phyloP scores from a whole-genome alignment of 306 rosid genomes.

The Spatholobus suberectus region DNA sequence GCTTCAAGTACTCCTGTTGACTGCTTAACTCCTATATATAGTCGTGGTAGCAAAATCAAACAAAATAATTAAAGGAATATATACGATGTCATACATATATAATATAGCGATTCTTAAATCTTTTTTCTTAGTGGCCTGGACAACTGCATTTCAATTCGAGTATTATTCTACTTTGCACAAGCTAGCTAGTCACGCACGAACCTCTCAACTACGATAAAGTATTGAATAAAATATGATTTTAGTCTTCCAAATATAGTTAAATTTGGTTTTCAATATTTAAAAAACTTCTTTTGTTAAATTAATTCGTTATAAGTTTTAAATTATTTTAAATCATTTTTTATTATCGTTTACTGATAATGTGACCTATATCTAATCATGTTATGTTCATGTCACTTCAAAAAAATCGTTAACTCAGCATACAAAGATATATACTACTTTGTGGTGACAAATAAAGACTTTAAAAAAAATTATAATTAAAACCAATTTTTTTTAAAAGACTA shows the following conservation, averaged over 20 bases:
- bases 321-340: neutral
- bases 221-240: neutral
- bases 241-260: neutral
- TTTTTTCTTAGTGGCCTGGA: neutral
- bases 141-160: neutral
- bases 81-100: neutral
- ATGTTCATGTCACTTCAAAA: neutral
- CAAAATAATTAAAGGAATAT: neutral
- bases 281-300: neutral
- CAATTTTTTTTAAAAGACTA: neutral
- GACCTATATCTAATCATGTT: neutral
- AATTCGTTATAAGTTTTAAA: neutral
- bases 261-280: neutral
- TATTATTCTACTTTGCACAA: neutral
- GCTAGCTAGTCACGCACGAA: neutral
- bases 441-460: neutral
- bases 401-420: neutral
- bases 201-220: neutral
- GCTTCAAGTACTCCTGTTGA: constrained; percentile 98
- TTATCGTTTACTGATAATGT: neutral
- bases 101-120: neutral
- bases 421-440: neutral
- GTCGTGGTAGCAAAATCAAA: neutral
- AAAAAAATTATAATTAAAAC: neutral
- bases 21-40: constrained; percentile 88